Evolutionary conservation across 163 green algal genomes (phyloP), one percentile per base, ranked within the genome.

Genomic region (Volvox carteri): DNA sequence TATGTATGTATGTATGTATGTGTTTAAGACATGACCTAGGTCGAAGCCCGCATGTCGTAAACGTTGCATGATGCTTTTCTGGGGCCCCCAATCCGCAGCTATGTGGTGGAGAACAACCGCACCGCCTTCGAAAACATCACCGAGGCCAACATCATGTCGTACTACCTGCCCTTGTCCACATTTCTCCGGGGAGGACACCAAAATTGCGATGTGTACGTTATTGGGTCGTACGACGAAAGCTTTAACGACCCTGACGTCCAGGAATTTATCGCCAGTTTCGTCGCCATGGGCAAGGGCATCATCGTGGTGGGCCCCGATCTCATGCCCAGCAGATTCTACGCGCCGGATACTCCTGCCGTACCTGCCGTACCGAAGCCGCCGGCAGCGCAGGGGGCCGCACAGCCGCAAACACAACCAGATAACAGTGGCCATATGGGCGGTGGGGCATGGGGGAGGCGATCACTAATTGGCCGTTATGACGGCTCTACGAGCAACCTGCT

Each of bases 181-280:
- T 86, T 86, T 39, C 12, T 86, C 12, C 41, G 35, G 3, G 41
- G 41, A 3, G 78, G 78, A 9, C 56, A 86, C 78, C 42, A 46
- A 19, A 74, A 86, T 11, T 86, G 78, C 25, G 78, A 86, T 58
- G 14, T 86, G 56, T 86, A 86, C 78, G 78, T 86, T 11, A 86
- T 86, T 23, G 78, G 56, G 12, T 76, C 78, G 37, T 75, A 86
- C 41, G 56, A 86, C 9, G 25, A 56, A 0, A 4, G 16, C 18
- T 86, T 42, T 56, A 16, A 42, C 30, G 7, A 86, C 14, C 0
- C 5, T 16, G 28, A 30, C 9, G 37, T 75, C 0, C 41, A 52
- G 41, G 1, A 60, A 1, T 75, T 75, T 39, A 30, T 86, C 11
- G 25, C 67, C 11, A 46, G 75, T 3, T 86, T 76, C 28, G 56